These are phyloP conservation scores for Ascodesmis nigricans DNA, from an alignment of 495 filamentous ascomycete genomes.

Conservation along the genomic window DNA sequence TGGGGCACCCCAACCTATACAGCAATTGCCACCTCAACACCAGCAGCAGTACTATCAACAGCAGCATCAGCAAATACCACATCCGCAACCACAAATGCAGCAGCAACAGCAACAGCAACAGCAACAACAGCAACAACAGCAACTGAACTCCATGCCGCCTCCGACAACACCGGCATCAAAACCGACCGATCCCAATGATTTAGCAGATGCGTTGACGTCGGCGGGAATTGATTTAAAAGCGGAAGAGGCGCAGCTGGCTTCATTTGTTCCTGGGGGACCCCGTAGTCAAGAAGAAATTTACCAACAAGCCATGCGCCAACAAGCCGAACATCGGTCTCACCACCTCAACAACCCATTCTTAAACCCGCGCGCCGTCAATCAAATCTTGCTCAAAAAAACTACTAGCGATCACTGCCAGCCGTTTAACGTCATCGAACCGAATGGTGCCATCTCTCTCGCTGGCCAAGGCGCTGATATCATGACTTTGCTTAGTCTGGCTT, in stretches of 20 bases:
- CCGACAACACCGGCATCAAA: constrained; percentile 14
- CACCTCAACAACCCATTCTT: constrained; percentile 20
- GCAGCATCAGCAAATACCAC: constrained; percentile 10
- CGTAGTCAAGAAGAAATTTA: constrained; percentile 13
- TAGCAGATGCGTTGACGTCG: constrained; percentile 21
- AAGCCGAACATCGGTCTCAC: constrained; percentile 14
- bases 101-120: constrained; percentile 11
- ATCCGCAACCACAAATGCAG: constrained; percentile 14
- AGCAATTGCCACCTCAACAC: constrained; percentile 2
- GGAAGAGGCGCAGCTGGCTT: constrained; percentile 20
- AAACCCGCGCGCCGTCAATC: constrained; percentile 9
- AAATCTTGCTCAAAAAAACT: constrained; percentile 15
- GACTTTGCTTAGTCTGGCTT: constrained; percentile 14
- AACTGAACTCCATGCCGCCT: constrained; percentile 18
- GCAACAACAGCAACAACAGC: constrained; percentile 10
- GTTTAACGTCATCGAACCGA: constrained; percentile 10
- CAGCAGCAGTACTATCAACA: constrained; percentile 8
- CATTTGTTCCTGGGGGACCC: constrained; percentile 7
- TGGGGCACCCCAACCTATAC: neutral
- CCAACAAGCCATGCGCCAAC: constrained; percentile 9
- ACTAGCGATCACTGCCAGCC: constrained; percentile 11
- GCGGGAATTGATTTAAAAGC: constrained; percentile 21
- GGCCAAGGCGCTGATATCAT: constrained; percentile 16
- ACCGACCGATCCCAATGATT: constrained; percentile 20
- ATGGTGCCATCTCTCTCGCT: constrained; percentile 4